Base-by-base conservation (phyloP, 768 basidiomycete species). In the Gyrodon lividus region DNA sequence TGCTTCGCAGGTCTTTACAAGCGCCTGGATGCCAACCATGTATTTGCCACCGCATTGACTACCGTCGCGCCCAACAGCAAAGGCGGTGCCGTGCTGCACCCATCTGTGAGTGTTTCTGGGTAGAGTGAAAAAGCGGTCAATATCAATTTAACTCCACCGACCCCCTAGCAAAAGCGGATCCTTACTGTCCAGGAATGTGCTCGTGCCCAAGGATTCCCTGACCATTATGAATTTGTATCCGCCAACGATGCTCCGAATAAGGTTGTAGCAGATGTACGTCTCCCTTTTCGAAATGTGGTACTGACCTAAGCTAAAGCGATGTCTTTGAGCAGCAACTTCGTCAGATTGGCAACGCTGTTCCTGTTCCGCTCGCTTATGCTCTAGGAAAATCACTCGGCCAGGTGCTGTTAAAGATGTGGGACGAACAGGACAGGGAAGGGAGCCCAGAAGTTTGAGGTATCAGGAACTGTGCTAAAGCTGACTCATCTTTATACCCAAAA, bases 321-420 rank as follows among this genome's bases (percentile, higher is more conserved):
- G 31, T 5, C 13, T 7, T 22, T 46, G 31, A 53, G 20, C 55
- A 91, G 89, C 84, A 86, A 82, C 73, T 83, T 50, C 73, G 78
- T 43, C 89, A 90, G 56, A 89, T 91, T 40, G 89, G 89, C 0
- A 91, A 91, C 60, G 89, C 87, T 2, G 88, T 89, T 6, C 86
- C 88, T 3, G 75, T 88, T 7, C 83, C 84, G 3, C 73, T 90
- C 20, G 86, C 84, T 4, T 69, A 77, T 9, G 84, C 86, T 3
- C 71, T 89, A 2, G 86, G 84, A 6, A 71, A 67, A 43, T 68
- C 70, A 6, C 60, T 80, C 2, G 71, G 75, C 1, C 73, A 73
- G 43, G 76, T 79, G 0, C 56, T 83, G 34, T 52, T 79, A 17
- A 67, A 73, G 53, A 68, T 65, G 46, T 81, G 81, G 82, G 70